A percentile compares a stretch with the other conserved stretches of the same genome.
Evolutionary conservation across 2,329 filamentous ascomycete species (phyloP).

Genomic region (Cladosporium halotolerans): DNA sequence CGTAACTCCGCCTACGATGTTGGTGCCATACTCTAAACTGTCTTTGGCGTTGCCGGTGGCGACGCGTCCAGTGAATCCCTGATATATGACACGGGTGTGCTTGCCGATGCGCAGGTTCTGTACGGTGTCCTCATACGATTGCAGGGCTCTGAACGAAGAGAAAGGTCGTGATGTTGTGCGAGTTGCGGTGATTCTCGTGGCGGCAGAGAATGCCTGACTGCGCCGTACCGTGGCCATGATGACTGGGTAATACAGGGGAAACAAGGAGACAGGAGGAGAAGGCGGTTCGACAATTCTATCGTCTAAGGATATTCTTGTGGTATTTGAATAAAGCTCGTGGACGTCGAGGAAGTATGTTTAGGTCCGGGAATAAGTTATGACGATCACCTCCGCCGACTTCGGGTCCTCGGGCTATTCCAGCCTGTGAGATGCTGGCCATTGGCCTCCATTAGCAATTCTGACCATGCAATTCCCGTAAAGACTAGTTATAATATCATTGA

Average conservation of each 20-base stretch:
- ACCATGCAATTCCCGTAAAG: too few species aligned
- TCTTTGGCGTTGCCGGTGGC: constrained; percentile 72
- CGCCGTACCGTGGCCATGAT: constrained; percentile 20
- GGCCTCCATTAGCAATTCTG: too few species aligned
- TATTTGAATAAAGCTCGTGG: neutral
- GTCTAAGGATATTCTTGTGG: neutral
- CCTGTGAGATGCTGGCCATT: too few species aligned
- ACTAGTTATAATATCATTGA: too few species aligned
- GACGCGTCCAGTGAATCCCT: constrained; percentile 63
- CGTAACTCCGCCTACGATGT: constrained; percentile 72
- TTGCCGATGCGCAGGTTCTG: constrained; percentile 60
- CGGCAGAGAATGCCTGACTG: constrained; percentile 14
- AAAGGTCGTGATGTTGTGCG: constrained; percentile 15
- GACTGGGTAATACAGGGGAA: neutral
- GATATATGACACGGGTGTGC: constrained; percentile 62
- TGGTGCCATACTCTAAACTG: constrained; percentile 70
- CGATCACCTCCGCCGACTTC: constrained; percentile 8
- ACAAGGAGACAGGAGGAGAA: neutral
- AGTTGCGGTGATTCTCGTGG: neutral
- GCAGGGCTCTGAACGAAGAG: constrained; percentile 24
- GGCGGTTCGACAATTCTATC: neutral
- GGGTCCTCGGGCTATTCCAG: neutral
- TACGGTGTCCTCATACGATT: constrained; percentile 56
- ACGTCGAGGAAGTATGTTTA: neutral
- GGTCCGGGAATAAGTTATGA: constrained; percentile 8